Base-by-base conservation (phyloP, 148 eudicot species). In the Persicaria maculosa region DNA sequence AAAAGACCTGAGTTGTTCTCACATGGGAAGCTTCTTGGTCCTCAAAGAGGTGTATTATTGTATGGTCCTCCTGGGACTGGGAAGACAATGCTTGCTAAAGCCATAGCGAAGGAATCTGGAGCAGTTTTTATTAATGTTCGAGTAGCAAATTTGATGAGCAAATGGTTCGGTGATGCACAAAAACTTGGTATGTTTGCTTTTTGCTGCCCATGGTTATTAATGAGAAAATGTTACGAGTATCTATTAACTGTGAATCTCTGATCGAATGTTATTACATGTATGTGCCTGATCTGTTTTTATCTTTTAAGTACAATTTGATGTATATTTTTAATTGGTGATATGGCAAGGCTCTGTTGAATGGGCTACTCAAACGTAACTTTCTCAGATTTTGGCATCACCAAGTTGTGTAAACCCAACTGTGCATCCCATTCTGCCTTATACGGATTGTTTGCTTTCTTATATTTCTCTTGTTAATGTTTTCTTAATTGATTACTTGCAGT, bases 1-100 rank as follows among this genome's bases (percentile, higher is more conserved):
- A 80, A 81, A 59, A 85, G 99, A 68, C 99, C 99, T 53, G 97
- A 95, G 77, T 85, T 95, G 8, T 92, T 95, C 77, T 77, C 88
- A 10, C 81, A 83, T 68, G 96, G 97, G 78, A 95, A 95, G 79
- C 89, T 95, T 65, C 92, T 92, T 74, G 88, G 90, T 52, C 92
- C 97, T 12, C 97, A 90, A 67, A 92, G 85, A 81, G 99, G 99
- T 48, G 99, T 95, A 61, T 81, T 95, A 81, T 77, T 95, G 46
- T 92, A 90, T 79, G 99, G 99, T 53, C 97, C 97, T 70, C 99
- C 99, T 4, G 99, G 99, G 57, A 92, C 99, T 25, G 99, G 99
- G 47, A 95, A 95, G 86, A 95, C 99, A 12, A 95, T 95, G 99
- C 94, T 95, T 75, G 99, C 99, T 46, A 92, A 95, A 85, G 99